phyloP scores from a whole-genome alignment of 2,329 filamentous ascomycete species.

The Chaetomium olivaceum region DNA sequence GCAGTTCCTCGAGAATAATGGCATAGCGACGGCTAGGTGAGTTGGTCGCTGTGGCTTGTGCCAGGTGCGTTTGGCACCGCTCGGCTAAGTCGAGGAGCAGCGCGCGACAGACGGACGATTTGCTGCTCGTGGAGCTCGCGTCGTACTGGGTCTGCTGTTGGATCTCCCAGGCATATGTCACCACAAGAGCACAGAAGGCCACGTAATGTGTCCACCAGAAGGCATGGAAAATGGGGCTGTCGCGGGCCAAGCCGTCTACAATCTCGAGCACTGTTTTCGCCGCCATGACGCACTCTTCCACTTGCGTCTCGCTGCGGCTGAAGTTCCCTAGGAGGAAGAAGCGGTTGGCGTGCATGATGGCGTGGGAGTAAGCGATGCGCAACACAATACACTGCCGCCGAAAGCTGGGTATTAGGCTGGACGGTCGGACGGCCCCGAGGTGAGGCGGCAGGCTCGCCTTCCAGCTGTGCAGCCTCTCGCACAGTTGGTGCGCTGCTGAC shows the following conservation, averaged over 20 bases:
- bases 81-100: background rate
- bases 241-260: slow-evolving; percentile 3
- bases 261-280: slow-evolving; percentile 7
- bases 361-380: slow-evolving; percentile 5
- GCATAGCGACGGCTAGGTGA: slow-evolving; percentile 4
- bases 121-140: background rate
- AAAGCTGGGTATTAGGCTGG: slow-evolving; percentile 1
- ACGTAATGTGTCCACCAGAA: slow-evolving; percentile 8
- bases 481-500: background rate
- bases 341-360: slow-evolving; percentile 6
- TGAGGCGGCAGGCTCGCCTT: background rate
- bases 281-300: slow-evolving; percentile 3
- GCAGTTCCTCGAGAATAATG: slow-evolving; percentile 9
- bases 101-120: background rate
- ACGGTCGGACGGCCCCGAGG: background rate
- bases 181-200: slow-evolving; percentile 1
- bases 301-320: slow-evolving; percentile 4
- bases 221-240: slow-evolving; percentile 6
- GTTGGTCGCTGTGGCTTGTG: slow-evolving; percentile 5
- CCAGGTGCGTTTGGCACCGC: slow-evolving; percentile 5
- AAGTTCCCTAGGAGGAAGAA: slow-evolving; percentile 2
- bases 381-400: slow-evolving; percentile 2
- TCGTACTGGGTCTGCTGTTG: background rate
- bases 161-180: slow-evolving; percentile 5
- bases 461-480: slow-evolving; percentile 3